phyloP scores from a whole-genome alignment of 2,329 filamentous ascomycete genomes.

The Colletotrichum sp. region DNA sequence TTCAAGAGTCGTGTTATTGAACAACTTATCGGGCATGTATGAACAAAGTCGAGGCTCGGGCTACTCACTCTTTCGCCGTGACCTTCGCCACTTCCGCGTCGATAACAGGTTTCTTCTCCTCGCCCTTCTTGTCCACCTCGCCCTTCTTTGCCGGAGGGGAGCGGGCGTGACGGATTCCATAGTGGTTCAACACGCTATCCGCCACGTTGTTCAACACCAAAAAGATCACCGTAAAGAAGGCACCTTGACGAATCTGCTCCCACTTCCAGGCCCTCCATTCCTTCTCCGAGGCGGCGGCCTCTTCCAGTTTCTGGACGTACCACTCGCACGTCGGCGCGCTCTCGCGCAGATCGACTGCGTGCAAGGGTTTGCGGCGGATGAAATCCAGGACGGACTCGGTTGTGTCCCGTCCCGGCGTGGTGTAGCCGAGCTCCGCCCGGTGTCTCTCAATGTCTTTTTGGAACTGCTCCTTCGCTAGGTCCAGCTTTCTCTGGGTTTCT shows the following conservation, averaged over 20 bases:
- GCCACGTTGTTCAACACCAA: background rate
- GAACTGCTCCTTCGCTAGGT: background rate
- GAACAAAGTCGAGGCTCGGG: background rate
- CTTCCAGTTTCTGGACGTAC: background rate
- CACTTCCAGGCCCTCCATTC: background rate
- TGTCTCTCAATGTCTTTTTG: accelerated
- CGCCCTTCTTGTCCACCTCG: background rate
- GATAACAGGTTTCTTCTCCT: accelerated
- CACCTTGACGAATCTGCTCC: background rate
- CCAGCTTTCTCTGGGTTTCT: background rate
- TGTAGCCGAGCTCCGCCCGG: accelerated
- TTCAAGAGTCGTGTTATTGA: background rate
- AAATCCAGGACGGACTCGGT: background rate
- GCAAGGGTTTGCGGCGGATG: background rate
- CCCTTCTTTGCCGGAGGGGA: background rate
- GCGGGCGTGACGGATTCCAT: background rate
- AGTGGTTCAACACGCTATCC: background rate
- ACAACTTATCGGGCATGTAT: background rate
- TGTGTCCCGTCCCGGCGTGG: accelerated
- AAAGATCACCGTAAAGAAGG: accelerated
- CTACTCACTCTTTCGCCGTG: background rate
- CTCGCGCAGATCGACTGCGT: background rate
- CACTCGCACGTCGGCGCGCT: background rate
- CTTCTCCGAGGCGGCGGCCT: background rate
- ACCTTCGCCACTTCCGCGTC: background rate